These are phyloP conservation scores for Clonostachys sp. DNA, from an alignment of 2,329 filamentous ascomycete genomes.

Conservation along the genomic window DNA sequence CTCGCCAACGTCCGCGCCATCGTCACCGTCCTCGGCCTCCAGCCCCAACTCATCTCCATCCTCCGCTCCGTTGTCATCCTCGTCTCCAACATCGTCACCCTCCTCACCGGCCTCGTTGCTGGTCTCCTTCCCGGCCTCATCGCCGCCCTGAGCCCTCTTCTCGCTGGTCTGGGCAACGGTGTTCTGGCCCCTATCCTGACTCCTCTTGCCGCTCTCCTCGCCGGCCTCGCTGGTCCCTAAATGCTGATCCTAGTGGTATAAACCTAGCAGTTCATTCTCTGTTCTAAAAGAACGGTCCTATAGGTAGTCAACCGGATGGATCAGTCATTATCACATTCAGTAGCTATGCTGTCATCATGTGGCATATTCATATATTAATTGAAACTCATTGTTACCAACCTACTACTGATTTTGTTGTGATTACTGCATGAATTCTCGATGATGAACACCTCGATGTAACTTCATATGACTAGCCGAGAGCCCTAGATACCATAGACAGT, in stretches of 20 bases:
- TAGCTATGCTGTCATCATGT: too few relatives aligned
- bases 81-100: constrained; percentile 13
- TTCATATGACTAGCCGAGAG: too few relatives aligned
- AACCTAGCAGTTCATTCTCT: too few relatives aligned
- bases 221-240: constrained; percentile 4
- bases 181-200: constrained; percentile 16
- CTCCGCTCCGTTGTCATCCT: constrained; percentile 18
- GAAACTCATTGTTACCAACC: too few relatives aligned
- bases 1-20: constrained; percentile 14
- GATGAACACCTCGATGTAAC: too few relatives aligned
- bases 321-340: too few relatives aligned
- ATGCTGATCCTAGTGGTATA: background rate
- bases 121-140: constrained; percentile 15
- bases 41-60: constrained; percentile 13
- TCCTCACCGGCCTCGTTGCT: constrained; percentile 12
- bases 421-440: too few relatives aligned
- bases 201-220: constrained; percentile 14
- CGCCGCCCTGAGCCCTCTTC: constrained; percentile 15
- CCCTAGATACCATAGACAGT: too few relatives aligned
- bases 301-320: too few relatives aligned
- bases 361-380: too few relatives aligned
- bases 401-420: too few relatives aligned
- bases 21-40: constrained; percentile 13
- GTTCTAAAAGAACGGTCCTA: too few relatives aligned
- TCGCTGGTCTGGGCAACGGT: constrained; percentile 13